Conservation (phyloP, 441 rosid species). For the Mallotus japonicus region DNA sequence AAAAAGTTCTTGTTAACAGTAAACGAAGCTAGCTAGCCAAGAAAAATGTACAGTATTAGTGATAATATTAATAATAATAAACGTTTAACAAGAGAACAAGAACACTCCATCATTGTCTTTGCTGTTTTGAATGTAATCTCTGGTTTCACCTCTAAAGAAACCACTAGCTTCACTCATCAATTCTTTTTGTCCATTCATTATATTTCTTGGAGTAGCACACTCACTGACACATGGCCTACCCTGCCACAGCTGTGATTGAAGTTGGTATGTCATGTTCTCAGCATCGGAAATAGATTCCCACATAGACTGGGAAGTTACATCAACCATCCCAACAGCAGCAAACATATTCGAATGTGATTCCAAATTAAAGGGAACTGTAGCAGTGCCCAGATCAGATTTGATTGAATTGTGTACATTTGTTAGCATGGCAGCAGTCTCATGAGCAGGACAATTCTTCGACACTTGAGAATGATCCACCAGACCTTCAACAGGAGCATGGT, state of each 20-base stretch:
- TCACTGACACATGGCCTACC: constrained; percentile 35
- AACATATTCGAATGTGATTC: constrained; percentile 37
- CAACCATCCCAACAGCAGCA: constrained; percentile 39
- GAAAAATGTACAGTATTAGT: too few relatives aligned
- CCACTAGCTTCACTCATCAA: constrained; percentile 37
- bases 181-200: constrained; percentile 35
- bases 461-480: constrained; percentile 47
- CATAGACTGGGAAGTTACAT: constrained; percentile 34
- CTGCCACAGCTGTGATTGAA: constrained; percentile 47
- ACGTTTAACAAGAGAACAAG: too few relatives aligned
- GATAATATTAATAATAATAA: too few relatives aligned
- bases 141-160: too few relatives aligned
- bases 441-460: constrained; percentile 44
- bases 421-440: constrained; percentile 41
- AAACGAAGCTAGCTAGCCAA: too few relatives aligned
- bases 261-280: constrained; percentile 46
- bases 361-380: constrained; percentile 34
- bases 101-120: too few relatives aligned
- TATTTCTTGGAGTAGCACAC: constrained; percentile 32
- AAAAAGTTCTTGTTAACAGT: too few relatives aligned
- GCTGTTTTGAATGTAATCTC: too few relatives aligned
- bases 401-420: constrained; percentile 38
- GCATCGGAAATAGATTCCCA: constrained; percentile 44
- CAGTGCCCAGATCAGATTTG: constrained; percentile 43
- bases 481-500: constrained; percentile 38